These are phyloP conservation scores for Haplosporangium sp. DNA, from an alignment of 371 early-diverging fungal genomes.

Conservation along the genomic window DNA sequence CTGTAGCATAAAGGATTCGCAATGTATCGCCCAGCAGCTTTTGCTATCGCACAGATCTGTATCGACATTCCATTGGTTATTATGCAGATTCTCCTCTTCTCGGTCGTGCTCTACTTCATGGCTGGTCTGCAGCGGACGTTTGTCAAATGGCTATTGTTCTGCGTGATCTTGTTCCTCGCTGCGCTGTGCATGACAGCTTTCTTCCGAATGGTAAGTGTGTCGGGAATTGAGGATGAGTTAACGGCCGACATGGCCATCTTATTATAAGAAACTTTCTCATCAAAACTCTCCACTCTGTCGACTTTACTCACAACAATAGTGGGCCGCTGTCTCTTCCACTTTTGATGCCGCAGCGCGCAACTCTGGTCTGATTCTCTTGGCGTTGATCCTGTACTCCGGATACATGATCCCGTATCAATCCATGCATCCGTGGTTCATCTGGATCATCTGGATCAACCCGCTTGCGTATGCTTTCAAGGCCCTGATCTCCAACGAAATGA, in stretches of 20 bases:
- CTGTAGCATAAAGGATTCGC: constrained; percentile 54
- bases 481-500: constrained; percentile 79
- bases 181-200: constrained; percentile 68
- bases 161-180: constrained; percentile 58
- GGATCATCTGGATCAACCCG: constrained; percentile 82
- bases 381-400: constrained; percentile 69
- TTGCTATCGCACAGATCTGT: constrained; percentile 64
- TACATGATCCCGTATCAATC: constrained; percentile 70
- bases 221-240: too few species aligned
- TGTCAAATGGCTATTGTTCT: constrained; percentile 65
- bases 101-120: constrained; percentile 71
- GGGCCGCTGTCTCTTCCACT: constrained; percentile 63
- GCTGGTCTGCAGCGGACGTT: constrained; percentile 63
- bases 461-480: constrained; percentile 78
- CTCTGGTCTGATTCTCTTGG: constrained; percentile 67
- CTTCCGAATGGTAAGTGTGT: constrained; percentile 56
- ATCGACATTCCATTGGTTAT: constrained; percentile 61
- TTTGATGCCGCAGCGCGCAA: constrained; percentile 66
- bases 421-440: constrained; percentile 79
- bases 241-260: too few species aligned
- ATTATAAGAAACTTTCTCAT: too few species aligned
- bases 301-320: constrained; percentile 15
- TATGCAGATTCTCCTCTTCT: constrained; percentile 62
- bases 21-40: constrained; percentile 70
- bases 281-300: constrained; percentile 15